A percentile compares a stretch with the other conserved stretches of the same genome.
Conservation (phyloP, 495 filamentous ascomycete species). For the Aspergillus incahuasiensis region DNA sequence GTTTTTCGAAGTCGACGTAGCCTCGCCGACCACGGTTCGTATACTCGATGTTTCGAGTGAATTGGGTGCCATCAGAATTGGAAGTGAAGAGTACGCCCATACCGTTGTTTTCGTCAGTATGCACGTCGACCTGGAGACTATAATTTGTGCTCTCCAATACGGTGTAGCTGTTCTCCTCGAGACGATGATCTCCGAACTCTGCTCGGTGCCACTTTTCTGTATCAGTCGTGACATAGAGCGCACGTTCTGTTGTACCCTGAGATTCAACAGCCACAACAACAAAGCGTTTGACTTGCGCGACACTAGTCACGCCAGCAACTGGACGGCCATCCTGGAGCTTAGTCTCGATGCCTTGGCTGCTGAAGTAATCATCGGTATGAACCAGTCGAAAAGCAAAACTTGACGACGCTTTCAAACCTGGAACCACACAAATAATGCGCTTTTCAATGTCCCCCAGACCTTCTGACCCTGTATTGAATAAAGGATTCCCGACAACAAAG, state of each 20-base stretch:
- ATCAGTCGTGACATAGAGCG: constrained; percentile 78
- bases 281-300: constrained; percentile 77
- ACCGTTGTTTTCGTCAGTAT: constrained; percentile 56
- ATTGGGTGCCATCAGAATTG: constrained; percentile 95
- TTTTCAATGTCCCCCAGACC: constrained; percentile 52
- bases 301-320: constrained; percentile 68
- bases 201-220: constrained; percentile 85
- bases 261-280: constrained; percentile 78
- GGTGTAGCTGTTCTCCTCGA: constrained; percentile 87
- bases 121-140: constrained; percentile 93
- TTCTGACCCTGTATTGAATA: constrained; percentile 61
- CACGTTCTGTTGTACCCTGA: constrained; percentile 78
- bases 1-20: constrained; percentile 89
- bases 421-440: constrained; percentile 74
- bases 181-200: constrained; percentile 73
- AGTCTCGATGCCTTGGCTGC: constrained; percentile 58
- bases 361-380: constrained; percentile 75
- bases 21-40: constrained; percentile 73
- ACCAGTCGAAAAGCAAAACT: constrained; percentile 66
- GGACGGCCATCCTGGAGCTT: constrained; percentile 66
- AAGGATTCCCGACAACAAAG: constrained; percentile 72
- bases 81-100: constrained; percentile 89
- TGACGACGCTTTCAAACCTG: constrained; percentile 56
- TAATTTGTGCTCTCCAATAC: constrained; percentile 93
- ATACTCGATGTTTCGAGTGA: constrained; percentile 81